Evolutionary conservation across 2,329 filamentous ascomycete species (phyloP), one percentile per base, ranked within the genome.

Genomic region (Penicillium griseofulvum): DNA sequence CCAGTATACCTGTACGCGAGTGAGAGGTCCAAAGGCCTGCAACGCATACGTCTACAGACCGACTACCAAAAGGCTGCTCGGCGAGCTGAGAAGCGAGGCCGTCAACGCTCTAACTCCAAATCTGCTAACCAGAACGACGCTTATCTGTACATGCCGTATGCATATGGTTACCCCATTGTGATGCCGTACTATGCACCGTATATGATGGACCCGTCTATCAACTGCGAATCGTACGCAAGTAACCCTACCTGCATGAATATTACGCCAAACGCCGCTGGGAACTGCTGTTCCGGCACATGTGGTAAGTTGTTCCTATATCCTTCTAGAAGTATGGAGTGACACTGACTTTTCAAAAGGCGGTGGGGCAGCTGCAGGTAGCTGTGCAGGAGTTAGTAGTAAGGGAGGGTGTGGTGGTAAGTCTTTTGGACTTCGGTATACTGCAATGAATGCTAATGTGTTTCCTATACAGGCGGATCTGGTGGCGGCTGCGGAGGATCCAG

Each of bases 1-100:
- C 64, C 60, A 19, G 55, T 57, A 8, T 43, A 42, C 4, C 51
- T 28, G 4, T 44, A 61, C 38, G 10, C 63, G 61, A 2, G 68
- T 66, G 5, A 44, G 22, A 43, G 44, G 11, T 1, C 48, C 6
- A 44, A 65, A 57, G 8, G 65, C 69, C 31, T 62, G 49, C n/a
- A 68, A 57, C 5, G 68, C 37, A 60, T 76, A 49, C 77, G 57
- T 48, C 72, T 66, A 1, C 75, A 77, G 17, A 68, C 73, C 4
- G 80, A 82, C 31, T 90, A 90, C 68, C 68, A 77, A 38, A 72
- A 52, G 56, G 67, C 53, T 38, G 66, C 46, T 66, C 78, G 59
- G 0, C 66, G 72, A 1, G 65, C 64, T 12, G 58, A 68, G 48
- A 74, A 73, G 46, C 67, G 68, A 14, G 58, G 61, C 3, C 53